Percentiles rank a stretch among this genome's conserved stretches.
phyloP scores from a whole-genome alignment of 192 early-diverging fungal genomes.

The Rhizophagus clarus region DNA sequence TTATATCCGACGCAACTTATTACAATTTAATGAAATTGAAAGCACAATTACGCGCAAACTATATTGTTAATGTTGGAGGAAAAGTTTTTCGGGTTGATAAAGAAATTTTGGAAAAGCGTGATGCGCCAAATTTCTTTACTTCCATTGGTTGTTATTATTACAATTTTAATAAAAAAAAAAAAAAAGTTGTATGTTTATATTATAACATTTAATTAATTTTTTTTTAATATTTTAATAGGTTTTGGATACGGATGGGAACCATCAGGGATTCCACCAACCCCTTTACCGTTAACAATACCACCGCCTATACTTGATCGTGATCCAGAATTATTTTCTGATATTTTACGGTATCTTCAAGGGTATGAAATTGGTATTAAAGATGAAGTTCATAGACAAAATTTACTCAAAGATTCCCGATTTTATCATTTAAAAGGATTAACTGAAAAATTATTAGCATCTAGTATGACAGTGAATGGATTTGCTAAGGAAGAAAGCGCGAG shows the following conservation, averaged over 20 bases:
- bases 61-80: slow-evolving; percentile 56
- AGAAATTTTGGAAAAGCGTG: slow-evolving; percentile 47
- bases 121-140: slow-evolving; percentile 45
- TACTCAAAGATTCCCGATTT: slow-evolving; percentile 56
- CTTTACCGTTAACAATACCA: background rate
- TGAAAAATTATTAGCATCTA: slow-evolving; percentile 44
- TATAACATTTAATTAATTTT: background rate
- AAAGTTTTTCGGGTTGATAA: slow-evolving; percentile 51
- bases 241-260: slow-evolving; percentile 27
- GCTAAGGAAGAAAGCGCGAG: slow-evolving; percentile 19
- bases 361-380: slow-evolving; percentile 58
- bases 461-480: slow-evolving; percentile 43
- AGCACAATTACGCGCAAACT: slow-evolving; percentile 33
- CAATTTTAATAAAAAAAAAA: slow-evolving; percentile 24
- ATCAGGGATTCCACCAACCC: background rate
- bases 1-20: slow-evolving; percentile 40
- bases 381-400: slow-evolving; percentile 54
- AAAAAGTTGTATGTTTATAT: background rate
- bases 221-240: background rate
- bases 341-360: slow-evolving; percentile 55
- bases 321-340: slow-evolving; percentile 57
- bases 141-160: slow-evolving; percentile 38
- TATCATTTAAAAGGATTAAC: slow-evolving; percentile 32
- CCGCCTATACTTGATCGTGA: slow-evolving; percentile 50
- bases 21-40: slow-evolving; percentile 39